Evolutionary conservation across 1,284 basidiomycete species (phyloP), one percentile per base, ranked within the genome.

Genomic region (Ustilago trichophora): DNA sequence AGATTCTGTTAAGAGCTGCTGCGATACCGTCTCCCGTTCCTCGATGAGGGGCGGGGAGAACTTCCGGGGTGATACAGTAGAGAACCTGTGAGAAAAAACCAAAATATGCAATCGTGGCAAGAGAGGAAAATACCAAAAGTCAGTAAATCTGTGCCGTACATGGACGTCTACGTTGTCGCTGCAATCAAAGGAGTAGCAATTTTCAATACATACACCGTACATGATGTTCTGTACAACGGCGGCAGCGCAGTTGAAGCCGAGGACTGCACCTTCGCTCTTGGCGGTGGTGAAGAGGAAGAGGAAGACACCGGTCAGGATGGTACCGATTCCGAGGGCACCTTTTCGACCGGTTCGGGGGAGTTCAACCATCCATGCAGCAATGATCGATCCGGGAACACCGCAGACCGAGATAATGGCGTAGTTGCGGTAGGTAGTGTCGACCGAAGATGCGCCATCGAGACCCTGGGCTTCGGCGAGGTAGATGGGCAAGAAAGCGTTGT

Each of bases 361-460:
- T 27, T 80, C 78, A 16, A 80, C 77, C 44, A 79, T 45, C 72
- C 65, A 78, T 1, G 80, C 75, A 9, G 78, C 80, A 13, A 81
- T 55, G 36, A 80, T 63, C 22, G 74, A 75, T 15, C 80, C 80
- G 10, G 80, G 80, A 10, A 81, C 51, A 65, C 77, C 78, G 59
- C 78, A 80, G 29, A 77, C 64, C 5, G 78, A 80, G 29, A 81
- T 73, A 56, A 78, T 78, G 44, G 73, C 73, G 40, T 81, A 81
- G 57, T 81, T 73, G 19, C 73, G 62, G 67, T 80, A 81, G 11
- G 73, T 76, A n/a, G 25, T 37, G 35, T 60, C 19, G 31, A 55
- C 58, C 3, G 47, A 62, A 5, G 50, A 52, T 4, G 33, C 32
- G 21, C 55, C 69, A 5, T 26, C 25, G 18, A 57, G 49, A 13